Conservation (phyloP, 345 rosid species). For the Populus tremula region DNA sequence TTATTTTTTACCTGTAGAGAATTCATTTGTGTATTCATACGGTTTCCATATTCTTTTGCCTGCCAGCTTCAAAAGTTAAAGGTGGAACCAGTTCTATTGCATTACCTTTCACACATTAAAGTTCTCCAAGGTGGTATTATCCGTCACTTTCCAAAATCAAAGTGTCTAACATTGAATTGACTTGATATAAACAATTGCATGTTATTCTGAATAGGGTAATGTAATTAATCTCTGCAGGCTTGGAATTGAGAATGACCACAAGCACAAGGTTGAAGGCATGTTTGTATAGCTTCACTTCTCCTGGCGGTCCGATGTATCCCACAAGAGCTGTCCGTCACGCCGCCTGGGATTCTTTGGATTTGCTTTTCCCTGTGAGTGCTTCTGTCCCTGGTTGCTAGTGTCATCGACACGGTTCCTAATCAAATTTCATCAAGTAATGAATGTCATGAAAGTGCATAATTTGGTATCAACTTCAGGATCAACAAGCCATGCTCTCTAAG, state of each 20-base stretch:
- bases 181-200: not conserved
- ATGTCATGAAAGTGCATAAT: not conserved
- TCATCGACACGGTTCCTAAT: not conserved
- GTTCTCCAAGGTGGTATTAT: slow-evolving; percentile 66
- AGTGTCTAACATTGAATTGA: not conserved
- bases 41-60: slow-evolving; percentile 6
- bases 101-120: slow-evolving; percentile 77
- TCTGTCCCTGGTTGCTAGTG: not conserved
- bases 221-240: slow-evolving; percentile 44
- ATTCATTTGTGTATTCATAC: not conserved
- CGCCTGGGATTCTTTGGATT: slow-evolving; percentile 94
- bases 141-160: not conserved
- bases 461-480: not conserved
- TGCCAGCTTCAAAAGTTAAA: slow-evolving; percentile 87
- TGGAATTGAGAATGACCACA: slow-evolving; percentile 94
- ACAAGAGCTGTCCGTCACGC: slow-evolving; percentile 99
- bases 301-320: slow-evolving; percentile 98
- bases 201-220: slow-evolving; percentile 1
- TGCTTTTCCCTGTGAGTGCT: slow-evolving; percentile 85
- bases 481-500: not conserved
- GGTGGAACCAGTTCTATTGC: slow-evolving; percentile 95
- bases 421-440: not conserved
- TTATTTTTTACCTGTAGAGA: not conserved
- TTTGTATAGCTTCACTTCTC: slow-evolving; percentile 91
- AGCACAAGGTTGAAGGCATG: slow-evolving; percentile 92